These are phyloP conservation scores for Trypanosoma cruzi DNA, from an alignment of 208 protist genomes.

Conservation along the genomic window DNA sequence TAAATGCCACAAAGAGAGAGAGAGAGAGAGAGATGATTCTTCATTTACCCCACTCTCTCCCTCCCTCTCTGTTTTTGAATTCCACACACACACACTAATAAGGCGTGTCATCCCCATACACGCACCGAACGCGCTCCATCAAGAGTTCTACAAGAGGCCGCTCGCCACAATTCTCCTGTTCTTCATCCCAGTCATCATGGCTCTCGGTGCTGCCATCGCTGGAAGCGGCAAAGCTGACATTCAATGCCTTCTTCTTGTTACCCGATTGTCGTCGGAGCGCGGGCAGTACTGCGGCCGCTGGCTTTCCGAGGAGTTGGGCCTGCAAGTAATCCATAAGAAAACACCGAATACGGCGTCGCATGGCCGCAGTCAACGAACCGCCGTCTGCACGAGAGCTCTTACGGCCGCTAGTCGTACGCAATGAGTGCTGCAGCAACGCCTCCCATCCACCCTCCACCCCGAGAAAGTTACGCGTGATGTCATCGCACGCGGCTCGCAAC, in stretches of 20 bases:
- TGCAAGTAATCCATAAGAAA: conserved; percentile 19
- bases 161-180: background rate
- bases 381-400: background rate
- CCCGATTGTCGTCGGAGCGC: background rate
- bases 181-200: background rate
- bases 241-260: conserved; percentile 3
- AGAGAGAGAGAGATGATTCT: background rate
- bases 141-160: conserved; percentile 21
- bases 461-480: conserved; percentile 45
- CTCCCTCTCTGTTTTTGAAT: background rate
- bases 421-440: conserved; percentile 24
- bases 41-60: background rate
- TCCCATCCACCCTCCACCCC: conserved; percentile 53
- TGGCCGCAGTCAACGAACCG: background rate
- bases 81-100: background rate
- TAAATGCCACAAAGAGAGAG: background rate
- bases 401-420: background rate
- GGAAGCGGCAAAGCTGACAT: conserved; percentile 1
- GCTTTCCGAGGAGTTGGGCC: conserved; percentile 4
- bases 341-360: conserved; percentile 15
- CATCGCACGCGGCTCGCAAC: conserved; percentile 58
- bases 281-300: background rate
- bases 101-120: background rate
- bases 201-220: background rate
- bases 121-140: conserved; percentile 24